Evolutionary conservation across 345 rosid genomes (phyloP).

Genomic region (Fremontodendron californicum): DNA sequence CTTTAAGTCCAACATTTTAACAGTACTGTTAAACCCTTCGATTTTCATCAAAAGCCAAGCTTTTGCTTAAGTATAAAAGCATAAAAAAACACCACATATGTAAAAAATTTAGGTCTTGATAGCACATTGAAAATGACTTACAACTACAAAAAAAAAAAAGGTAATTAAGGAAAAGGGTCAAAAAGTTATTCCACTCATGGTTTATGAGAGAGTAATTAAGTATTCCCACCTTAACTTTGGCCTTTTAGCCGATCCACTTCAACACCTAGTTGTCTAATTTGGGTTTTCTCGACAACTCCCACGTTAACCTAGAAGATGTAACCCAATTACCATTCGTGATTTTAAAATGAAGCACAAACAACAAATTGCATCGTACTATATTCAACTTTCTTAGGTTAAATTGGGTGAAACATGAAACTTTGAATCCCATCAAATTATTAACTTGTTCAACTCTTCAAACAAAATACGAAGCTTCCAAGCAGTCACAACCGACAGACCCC

Average conservation of each 20-base stretch:
- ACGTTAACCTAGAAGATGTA: not conserved
- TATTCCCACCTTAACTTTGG: not conserved
- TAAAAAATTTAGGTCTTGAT: not conserved
- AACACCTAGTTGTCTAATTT: not conserved
- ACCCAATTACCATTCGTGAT: not conserved
- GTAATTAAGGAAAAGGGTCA: not conserved
- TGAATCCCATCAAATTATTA: not conserved
- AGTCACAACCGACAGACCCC: not conserved
- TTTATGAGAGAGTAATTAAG: not conserved
- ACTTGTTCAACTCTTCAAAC: not conserved
- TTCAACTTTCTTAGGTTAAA: not conserved
- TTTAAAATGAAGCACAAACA: not conserved
- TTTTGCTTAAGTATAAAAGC: not conserved
- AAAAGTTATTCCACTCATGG: not conserved
- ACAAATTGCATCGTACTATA: not conserved
- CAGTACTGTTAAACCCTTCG: not conserved
- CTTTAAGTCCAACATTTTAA: not conserved
- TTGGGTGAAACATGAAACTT: not conserved
- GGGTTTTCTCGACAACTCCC: not conserved
- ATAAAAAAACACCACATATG: not conserved
- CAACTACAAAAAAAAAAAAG: not conserved
- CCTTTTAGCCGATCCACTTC: not conserved
- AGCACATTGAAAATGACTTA: not conserved
- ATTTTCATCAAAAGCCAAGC: not conserved
- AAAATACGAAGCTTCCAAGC: slow-evolving; percentile 1